Evolutionary conservation across 345 rosid genomes (phyloP), one percentile per base, ranked within the genome.

Genomic region (Barbarea vulgaris): DNA sequence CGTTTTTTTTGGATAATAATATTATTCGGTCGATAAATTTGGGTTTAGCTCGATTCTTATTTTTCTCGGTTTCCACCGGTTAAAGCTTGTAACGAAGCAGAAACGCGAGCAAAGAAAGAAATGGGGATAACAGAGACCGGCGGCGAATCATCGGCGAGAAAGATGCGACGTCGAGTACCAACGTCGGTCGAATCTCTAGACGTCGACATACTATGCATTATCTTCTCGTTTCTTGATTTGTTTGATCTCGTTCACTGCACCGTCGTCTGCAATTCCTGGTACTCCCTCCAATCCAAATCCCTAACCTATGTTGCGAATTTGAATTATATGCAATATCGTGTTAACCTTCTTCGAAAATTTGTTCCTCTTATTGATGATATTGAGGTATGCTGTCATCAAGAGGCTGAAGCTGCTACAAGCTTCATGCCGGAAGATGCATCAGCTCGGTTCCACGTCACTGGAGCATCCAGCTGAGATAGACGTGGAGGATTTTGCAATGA

Each of bases 211-310:
- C 86, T 90, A 30, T 85, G 87, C 64, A 69, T 75, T 9, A 80
- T 94, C 84, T 94, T 94, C 85, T 87, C 98, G 25, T 82, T 73
- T 52, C 91, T 94, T 59, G 84, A 80, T 67, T 61, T 89, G 61
- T 88, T 89, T 75, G 97, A 90, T 73, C 87, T 94, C 53, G 95
- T 83, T 74, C 89, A 88, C 54, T 89, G 91, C 69, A 80, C 91
- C 37, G 88, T 76, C 77, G 97, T 94, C 64, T 88, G 93, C 88
- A 91, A 81, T 70, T 82, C 85, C 34, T 94, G 98, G 95, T 94
- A 80, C 63, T 56, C 39, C 22, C 15, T 44, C 52, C 30, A 44
- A 56, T 31, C 61, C 27, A 34, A 37, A 34, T 56, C 52, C 33
- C 58, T 34, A 68, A 50, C 15, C 44, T 27, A 4, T 6, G 10